Evolutionary conservation across 2,329 filamentous ascomycete genomes (phyloP).

Genomic region (Lecanicillium sp.): DNA sequence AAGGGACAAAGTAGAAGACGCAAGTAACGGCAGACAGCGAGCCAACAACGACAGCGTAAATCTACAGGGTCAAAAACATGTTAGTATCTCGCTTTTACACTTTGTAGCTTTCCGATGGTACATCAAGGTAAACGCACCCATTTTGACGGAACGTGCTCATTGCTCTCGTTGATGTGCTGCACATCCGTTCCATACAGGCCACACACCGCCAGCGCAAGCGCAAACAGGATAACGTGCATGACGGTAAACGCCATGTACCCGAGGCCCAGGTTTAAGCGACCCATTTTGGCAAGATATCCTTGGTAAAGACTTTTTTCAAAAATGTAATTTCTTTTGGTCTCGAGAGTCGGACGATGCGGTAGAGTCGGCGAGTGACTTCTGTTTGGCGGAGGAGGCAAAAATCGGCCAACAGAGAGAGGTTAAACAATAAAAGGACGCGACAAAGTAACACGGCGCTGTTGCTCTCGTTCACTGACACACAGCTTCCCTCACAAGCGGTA

Average conservation of each 20-base stretch:
- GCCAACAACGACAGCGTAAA: conserved; percentile 66
- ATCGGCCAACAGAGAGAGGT: too few species aligned
- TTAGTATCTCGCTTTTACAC: too few species aligned
- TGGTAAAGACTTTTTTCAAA: too few species aligned
- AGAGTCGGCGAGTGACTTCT: too few species aligned
- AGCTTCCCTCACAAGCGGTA: too few species aligned
- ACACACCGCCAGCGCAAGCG: conserved; percentile 66
- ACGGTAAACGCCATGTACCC: conserved; percentile 48
- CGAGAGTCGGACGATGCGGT: background rate
- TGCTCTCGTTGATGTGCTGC: conserved; percentile 38
- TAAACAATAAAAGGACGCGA: too few species aligned
- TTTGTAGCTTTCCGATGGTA: too few species aligned
- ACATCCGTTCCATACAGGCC: conserved; percentile 72
- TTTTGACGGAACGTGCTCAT: conserved; percentile 51
- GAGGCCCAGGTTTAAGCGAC: conserved; percentile 32
- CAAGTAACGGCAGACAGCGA: conserved; percentile 57
- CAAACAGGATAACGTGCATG: conserved; percentile 69
- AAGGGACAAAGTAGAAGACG: conserved; percentile 56
- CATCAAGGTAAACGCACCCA: conserved; percentile 47
- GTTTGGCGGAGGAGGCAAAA: too few species aligned
- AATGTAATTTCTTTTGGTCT: too few species aligned
- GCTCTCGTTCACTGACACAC: too few species aligned
- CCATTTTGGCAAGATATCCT: conserved; percentile 32
- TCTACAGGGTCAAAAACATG: too few species aligned
- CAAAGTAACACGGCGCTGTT: too few species aligned